Evolutionary conservation across 2,329 filamentous ascomycete species (phyloP), one percentile per base, ranked within the genome.

Genomic region (Epichloe typhina): DNA sequence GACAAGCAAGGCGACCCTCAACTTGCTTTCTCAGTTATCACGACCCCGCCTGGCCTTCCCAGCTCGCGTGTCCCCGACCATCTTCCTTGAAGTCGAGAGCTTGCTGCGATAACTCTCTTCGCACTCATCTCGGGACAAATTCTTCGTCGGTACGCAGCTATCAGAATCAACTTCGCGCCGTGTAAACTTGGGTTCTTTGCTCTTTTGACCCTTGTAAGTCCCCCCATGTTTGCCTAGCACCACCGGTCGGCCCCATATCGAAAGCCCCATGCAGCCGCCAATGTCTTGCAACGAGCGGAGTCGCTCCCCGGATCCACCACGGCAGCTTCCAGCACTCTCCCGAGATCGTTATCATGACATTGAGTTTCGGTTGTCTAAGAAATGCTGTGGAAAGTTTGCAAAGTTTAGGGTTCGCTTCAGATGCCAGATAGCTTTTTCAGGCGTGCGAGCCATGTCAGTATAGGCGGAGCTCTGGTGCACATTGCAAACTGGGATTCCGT

Each of bases 281-380:
- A 54, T 54, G 48, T 52, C 49, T 45, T 51, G 42, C 38, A 44
- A 47, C 17, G 26, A 46, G 54, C 55, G 54, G 56, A 56, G 52
- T 50, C 51, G 46, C 46, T 11, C 46, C 12, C 42, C 50, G 50
- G 50, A 43, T 55, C 53, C 50, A 49, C 51, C 51, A 35, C 43
- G 39, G 46, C 47, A 23, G 49, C 23, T 36, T 17, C 41, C 13
- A 46, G 47, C 47, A 46, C 19, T 11, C 17, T 47, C 15, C 50
- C 45, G 21, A 35, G 38, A 42, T 12, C 13, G 19, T 35, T n/a
- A 26, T 13, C 15, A 49, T 9, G 9, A 12, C 23, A 23, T 36
- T 19, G 47, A 41, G 8, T 42, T 42, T 9, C 9, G 21, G 26
- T 41, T n/a, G 23, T 33, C 26, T 6, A 5, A 26, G 15, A 46